Conservation (phyloP, 176 grass and related monocot species). For the maize (Zea mays) region DNA sequence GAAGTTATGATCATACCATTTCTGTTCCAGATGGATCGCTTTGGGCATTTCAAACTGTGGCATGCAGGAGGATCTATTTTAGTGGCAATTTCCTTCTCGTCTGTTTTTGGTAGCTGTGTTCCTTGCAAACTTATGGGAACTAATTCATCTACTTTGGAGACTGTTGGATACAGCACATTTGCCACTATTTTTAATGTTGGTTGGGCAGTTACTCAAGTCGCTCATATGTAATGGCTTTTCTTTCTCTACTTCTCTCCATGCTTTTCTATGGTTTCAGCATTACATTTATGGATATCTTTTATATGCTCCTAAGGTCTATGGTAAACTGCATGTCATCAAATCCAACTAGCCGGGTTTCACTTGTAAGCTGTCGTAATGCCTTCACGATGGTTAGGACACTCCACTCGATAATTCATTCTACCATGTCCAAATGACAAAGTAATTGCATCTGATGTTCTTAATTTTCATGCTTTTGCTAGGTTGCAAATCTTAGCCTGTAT, state of each 20-base stretch:
- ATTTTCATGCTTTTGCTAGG: constrained; percentile 51
- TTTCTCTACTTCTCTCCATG: constrained; percentile 25
- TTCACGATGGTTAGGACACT: constrained; percentile 85
- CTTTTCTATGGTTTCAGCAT: constrained; percentile 31
- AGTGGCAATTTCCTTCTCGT: constrained; percentile 95
- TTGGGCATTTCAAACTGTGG: constrained; percentile 97
- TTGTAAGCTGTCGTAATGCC: constrained; percentile 97
- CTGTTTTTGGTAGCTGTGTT: constrained; percentile 87
- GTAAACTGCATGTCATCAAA: constrained; percentile 98
- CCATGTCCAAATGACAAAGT: constrained; percentile 4
- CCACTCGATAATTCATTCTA: constrained; percentile 31
- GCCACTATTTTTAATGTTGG: constrained; percentile 96
- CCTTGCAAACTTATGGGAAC: constrained; percentile 78
- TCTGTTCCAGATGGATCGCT: constrained; percentile 80
- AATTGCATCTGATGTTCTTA: constrained; percentile 30
- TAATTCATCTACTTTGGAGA: constrained; percentile 63
- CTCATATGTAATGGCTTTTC: constrained; percentile 78
- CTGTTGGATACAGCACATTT: constrained; percentile 91
- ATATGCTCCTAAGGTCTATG: constrained; percentile 76
- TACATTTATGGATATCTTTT: constrained; percentile 31
- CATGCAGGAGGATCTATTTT: constrained; percentile 93
- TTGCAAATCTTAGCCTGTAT: constrained; percentile 88
- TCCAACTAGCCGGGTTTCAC: constrained; percentile 85
- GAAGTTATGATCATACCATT: constrained; percentile 29
- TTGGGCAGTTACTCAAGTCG: constrained; percentile 96